Evolutionary conservation across 2,329 filamentous ascomycete species (phyloP).

Genomic region (Aspergillus calidoustus): DNA sequence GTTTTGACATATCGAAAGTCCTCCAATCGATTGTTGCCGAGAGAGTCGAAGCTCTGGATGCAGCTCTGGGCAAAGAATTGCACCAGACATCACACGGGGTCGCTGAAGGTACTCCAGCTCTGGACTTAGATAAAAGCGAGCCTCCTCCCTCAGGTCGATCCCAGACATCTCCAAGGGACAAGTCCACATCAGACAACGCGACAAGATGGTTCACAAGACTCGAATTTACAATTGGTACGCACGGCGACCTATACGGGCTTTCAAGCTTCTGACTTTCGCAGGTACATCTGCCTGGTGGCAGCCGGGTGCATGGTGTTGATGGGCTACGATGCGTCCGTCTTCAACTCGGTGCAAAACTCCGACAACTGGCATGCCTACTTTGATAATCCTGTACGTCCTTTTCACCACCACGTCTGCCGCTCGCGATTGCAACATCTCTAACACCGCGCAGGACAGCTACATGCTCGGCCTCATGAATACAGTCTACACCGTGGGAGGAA

Average conservation of each 20-base stretch:
- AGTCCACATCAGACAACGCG: not conserved
- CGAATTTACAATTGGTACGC: constrained; percentile 3
- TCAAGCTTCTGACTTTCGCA: not conserved
- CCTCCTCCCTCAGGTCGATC: not conserved
- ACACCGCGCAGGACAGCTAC: constrained; percentile 31
- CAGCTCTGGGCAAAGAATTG: not conserved
- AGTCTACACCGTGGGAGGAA: constrained; percentile 71
- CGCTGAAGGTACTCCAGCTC: not conserved
- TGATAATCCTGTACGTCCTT: constrained; percentile 41
- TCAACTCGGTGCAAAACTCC: constrained; percentile 72
- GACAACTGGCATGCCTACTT: constrained; percentile 71
- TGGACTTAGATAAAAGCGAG: not conserved
- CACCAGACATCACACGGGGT: not conserved
- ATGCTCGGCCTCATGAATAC: constrained; percentile 66
- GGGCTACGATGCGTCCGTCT: constrained; percentile 74
- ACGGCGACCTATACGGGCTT: not conserved
- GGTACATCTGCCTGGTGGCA: constrained; percentile 71
- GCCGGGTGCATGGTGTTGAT: constrained; percentile 76
- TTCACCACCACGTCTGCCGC: not conserved
- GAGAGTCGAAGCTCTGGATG: no score
- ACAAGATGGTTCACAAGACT: constrained; percentile 9
- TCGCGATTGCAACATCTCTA: not conserved
- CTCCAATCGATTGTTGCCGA: not conserved
- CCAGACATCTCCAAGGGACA: not conserved
- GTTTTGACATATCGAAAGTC: not conserved